Base-by-base conservation (phyloP, 139 green algal species). In the Deuterostichococcus epilithicus region DNA sequence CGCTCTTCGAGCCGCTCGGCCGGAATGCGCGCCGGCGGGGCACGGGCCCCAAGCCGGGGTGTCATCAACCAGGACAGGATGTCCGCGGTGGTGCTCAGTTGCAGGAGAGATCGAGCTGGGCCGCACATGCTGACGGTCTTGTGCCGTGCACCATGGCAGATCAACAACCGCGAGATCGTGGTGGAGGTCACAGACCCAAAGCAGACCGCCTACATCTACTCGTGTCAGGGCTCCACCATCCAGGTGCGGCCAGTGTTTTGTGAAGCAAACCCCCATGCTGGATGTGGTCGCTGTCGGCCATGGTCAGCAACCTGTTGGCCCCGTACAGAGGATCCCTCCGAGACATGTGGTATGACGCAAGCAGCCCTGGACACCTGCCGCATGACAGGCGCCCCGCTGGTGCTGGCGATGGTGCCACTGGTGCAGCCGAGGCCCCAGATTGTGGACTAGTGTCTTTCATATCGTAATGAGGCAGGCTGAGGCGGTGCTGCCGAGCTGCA, bases 191-290 rank as follows among this genome's bases (percentile, higher is more conserved):
- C 84, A 1, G 72, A 91, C 47, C 80, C 94, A 23, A 90, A 89
- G 75, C 94, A 98, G 59, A 88, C 82, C 0, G 87, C 98, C 6
- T 98, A 98, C 89, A 89, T 99, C 77, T 98, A 89, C 79, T 84
- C 86, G 72, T 98, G 95, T 87, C 83, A 80, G 68, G 83, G 92
- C 75, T 90, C 79, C 74, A 91, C 94, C 1, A 72, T 95, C 5
- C 84, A 93, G 85, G 87, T 91, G 35, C 68, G 58, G 58, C 4
- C 13, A 38, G 65, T 39, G 34, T 18, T 42, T 6, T n/a, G 20
- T 47, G 67, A 33, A 68, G 25, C 25, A 13, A 8, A 70, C 26
- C 10, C 26, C 10, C 26, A 68, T 68, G 59, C 28, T 33, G 28
- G 13, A 30, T 63, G 15, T 63, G 47, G 47, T 3, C 66, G 22